Evolutionary conservation across 1,284 basidiomycete genomes (phyloP).

Genomic region (Phenoliferia sp.): DNA sequence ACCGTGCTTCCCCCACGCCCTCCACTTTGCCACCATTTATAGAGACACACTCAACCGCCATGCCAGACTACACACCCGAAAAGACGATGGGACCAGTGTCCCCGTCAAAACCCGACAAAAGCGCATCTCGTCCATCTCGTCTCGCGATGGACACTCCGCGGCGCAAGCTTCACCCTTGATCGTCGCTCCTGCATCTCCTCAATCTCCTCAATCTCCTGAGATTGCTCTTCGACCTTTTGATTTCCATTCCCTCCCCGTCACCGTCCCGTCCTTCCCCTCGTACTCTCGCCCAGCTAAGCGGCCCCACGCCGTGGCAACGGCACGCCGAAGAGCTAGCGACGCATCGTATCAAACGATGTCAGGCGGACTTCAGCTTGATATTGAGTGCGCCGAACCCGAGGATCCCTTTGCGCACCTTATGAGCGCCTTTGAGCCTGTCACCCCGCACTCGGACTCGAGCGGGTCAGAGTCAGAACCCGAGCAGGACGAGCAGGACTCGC

Average conservation of each 20-base stretch:
- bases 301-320: not conserved
- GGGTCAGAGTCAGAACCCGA: not conserved
- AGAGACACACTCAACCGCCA: constrained; percentile 34
- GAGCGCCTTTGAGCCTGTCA: constrained; percentile 5
- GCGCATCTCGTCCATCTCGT: constrained; percentile 6
- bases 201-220: not conserved
- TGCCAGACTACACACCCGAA: constrained; percentile 23
- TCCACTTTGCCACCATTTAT: not conserved
- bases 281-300: constrained; percentile 19
- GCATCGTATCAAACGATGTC: not conserved
- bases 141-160: not conserved
- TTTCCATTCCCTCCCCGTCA: constrained; percentile 15
- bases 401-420: constrained; percentile 22
- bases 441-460: constrained; percentile 1
- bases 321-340: not conserved
- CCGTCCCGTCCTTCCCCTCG: constrained; percentile 26
- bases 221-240: not conserved
- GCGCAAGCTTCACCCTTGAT: not conserved
- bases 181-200: not conserved
- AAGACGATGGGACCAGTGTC: constrained; percentile 14
- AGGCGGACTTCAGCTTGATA: constrained; percentile 3
- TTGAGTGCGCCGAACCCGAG: constrained; percentile 13
- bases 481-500: not conserved
- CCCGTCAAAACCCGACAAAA: constrained; percentile 9
- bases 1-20: not conserved